Percentiles rank a stretch among this genome's conserved stretches.
Evolutionary conservation across 2,329 filamentous ascomycete genomes (phyloP).

Genomic region (Colletotrichum shisoi): DNA sequence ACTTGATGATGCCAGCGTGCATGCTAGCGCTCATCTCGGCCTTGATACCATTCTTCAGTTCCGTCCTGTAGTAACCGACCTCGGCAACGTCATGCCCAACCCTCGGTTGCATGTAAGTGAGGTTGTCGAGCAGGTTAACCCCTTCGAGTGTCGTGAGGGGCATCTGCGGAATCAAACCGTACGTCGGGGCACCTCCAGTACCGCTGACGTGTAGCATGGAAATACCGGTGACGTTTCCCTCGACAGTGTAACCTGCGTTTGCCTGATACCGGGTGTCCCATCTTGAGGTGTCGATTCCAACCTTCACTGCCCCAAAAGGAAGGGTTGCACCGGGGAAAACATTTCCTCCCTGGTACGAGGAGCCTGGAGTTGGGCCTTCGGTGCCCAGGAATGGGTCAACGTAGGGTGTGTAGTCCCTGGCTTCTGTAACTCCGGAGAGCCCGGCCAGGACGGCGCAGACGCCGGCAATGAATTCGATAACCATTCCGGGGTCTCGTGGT

Average conservation of each 20-base stretch:
- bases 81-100: slow-evolving; percentile 52
- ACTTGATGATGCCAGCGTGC: slow-evolving; percentile 61
- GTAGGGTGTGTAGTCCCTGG: slow-evolving; percentile 32
- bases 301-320: slow-evolving; percentile 56
- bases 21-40: slow-evolving; percentile 59
- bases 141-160: slow-evolving; percentile 53
- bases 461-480: slow-evolving; percentile 14
- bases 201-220: slow-evolving; percentile 64
- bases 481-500: background rate
- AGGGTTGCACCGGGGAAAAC: slow-evolving; percentile 55
- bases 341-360: slow-evolving; percentile 55
- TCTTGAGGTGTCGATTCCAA: slow-evolving; percentile 52
- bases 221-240: slow-evolving; percentile 58
- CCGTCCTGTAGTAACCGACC: slow-evolving; percentile 63
- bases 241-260: slow-evolving; percentile 51
- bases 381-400: slow-evolving; percentile 62
- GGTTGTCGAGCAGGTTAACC: slow-evolving; percentile 58
- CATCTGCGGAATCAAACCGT: slow-evolving; percentile 62
- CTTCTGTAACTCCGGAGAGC: background rate
- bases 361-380: slow-evolving; percentile 55
- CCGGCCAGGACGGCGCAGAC: background rate
- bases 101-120: slow-evolving; percentile 56
- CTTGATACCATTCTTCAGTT: slow-evolving; percentile 57
- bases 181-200: slow-evolving; percentile 67
- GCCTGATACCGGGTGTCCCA: slow-evolving; percentile 42